Conservation (phyloP, 805 yeast species). For the Pichia manshurica region DNA sequence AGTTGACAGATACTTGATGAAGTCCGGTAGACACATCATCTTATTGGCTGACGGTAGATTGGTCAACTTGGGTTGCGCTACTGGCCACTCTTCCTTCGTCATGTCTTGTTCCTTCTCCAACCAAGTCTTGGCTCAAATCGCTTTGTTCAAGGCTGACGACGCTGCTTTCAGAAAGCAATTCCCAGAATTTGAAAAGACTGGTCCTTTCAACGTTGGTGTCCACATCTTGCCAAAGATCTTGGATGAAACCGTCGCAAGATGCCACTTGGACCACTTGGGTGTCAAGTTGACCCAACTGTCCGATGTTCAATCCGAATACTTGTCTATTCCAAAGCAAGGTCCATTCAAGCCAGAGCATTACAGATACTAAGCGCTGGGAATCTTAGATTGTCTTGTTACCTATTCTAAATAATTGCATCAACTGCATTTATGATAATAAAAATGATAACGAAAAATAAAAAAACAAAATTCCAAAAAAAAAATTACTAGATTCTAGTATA, state of each 20-base stretch:
- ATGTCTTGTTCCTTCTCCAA: slow-evolving; percentile 99
- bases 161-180: slow-evolving; percentile 67
- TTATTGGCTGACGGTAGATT: slow-evolving; percentile 98
- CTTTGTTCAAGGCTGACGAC: slow-evolving; percentile 87
- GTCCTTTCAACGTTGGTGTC: slow-evolving; percentile 86
- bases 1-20: slow-evolving; percentile 93
- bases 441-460: not conserved
- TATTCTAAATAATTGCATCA: slow-evolving; percentile 19
- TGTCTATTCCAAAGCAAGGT: slow-evolving; percentile 87
- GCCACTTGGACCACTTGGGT: slow-evolving; percentile 92
- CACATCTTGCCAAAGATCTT: slow-evolving; percentile 95
- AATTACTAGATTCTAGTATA: not conserved
- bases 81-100: slow-evolving; percentile 98
- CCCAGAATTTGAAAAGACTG: slow-evolving; percentile 90
- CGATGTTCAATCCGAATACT: slow-evolving; percentile 84
- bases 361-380: slow-evolving; percentile 65
- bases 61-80: slow-evolving; percentile 99
- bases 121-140: slow-evolving; percentile 98
- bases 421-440: slow-evolving; percentile 23
- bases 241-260: slow-evolving; percentile 97
- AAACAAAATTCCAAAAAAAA: not conserved
- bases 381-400: not conserved
- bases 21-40: slow-evolving; percentile 88
- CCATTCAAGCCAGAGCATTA: slow-evolving; percentile 97
- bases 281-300: slow-evolving; percentile 77